phyloP scores from a whole-genome alignment of 1,139 yeast species.

The Protomyces lactucae-debilis region DNA sequence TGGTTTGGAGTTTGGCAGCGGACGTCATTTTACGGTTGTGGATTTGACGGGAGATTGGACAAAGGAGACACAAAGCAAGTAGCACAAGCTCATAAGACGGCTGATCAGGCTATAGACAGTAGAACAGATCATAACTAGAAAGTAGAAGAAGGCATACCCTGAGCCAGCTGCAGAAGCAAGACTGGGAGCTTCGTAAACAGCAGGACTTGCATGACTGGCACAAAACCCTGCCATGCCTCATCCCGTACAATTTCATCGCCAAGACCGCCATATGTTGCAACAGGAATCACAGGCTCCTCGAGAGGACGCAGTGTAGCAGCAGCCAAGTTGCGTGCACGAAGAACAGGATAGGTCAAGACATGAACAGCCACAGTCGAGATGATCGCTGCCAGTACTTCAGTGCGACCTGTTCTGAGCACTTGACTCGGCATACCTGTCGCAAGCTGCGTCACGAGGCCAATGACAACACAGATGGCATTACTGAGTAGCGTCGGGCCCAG shows the following conservation, averaged over 20 bases:
- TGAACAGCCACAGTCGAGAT: neutral
- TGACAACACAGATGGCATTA: neutral
- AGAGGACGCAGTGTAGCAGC: constrained; percentile 10
- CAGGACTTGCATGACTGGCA: neutral
- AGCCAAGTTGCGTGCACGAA: constrained; percentile 5
- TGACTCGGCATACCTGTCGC: neutral
- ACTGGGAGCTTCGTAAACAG: neutral
- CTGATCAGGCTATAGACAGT: too few relatives aligned
- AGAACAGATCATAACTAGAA: too few relatives aligned
- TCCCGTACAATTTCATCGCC: constrained; percentile 11
- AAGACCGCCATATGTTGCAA: neutral
- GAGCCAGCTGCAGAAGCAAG: neutral
- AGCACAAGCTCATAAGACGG: neutral
- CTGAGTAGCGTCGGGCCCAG: constrained; percentile 1
- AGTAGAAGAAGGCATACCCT: too few relatives aligned
- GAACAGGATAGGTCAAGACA: constrained; percentile 1
- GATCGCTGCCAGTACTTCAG: neutral
- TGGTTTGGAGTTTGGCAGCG: neutral
- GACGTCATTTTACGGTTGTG: neutral
- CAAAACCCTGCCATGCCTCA: constrained; percentile 10
- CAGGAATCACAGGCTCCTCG: constrained; percentile 1
- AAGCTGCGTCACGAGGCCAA: neutral
- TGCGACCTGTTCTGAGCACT: neutral
- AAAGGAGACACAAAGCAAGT: neutral
- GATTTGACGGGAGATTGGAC: neutral